Base-by-base conservation (phyloP, 148 eudicot species). In the Dysphania ambrosioides region DNA sequence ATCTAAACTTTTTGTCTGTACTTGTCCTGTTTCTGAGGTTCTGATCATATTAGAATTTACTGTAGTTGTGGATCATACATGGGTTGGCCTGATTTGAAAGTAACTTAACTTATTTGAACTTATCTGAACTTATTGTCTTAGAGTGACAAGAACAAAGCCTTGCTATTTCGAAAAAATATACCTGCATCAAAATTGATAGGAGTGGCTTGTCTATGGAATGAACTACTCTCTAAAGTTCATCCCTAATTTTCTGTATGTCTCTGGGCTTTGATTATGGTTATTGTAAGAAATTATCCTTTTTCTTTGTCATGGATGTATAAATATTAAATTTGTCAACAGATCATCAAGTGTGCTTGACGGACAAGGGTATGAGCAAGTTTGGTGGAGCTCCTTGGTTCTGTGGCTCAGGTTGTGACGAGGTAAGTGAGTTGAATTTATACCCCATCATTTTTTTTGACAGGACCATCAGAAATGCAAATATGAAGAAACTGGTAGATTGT, bases 381-480 rank as follows among this genome's bases (percentile, higher is more conserved):
- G 78, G 78, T 76, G 79, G 86, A 60, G 86, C 81, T 67, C 72
- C 86, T 73, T 84, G 92, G 92, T 90, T 90, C 82, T 95, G 99
- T 80, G 83, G 92, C 69, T 85, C 75, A 71, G 72, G 84, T 71
- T 95, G 97, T 85, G 87, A 84, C 71, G 87, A 89, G 93, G 96
- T 95, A 83, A 81, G 72, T 42, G 4, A 70, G 36, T 79, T 47
- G 11, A n/a, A 1, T 41, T 40, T 69, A 53, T 13, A 12, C n/a
- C 55, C 55, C 55, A 13, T 13, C 35, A 60, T 68, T 30, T 21
- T n/a, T n/a, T n/a, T n/a, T n/a, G n/a, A n/a, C n/a, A n/a, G n/a
- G n/a, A n/a, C 67, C 35, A 51, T 27, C 31, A 12, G 23, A 70
- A 47, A 30, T 66, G 65, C 38, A 49, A 74, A 27, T 59, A 31